phyloP scores from a whole-genome alignment of 2,329 filamentous ascomycete genomes.

The Nemania serpens region DNA sequence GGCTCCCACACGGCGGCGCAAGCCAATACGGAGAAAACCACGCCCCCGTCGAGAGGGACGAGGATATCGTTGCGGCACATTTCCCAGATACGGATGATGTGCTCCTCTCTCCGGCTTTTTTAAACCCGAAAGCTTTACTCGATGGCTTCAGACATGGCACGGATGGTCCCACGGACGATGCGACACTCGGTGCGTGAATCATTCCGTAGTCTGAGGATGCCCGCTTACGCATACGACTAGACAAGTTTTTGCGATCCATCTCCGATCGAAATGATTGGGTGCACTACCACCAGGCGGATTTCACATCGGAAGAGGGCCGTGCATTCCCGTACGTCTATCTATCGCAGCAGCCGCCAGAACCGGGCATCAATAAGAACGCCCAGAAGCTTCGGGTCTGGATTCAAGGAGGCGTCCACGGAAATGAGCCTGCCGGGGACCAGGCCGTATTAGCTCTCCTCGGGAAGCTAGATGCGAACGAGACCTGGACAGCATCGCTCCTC shows the following conservation, averaged over 20 bases:
- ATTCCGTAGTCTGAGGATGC: background rate
- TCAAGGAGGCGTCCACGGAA: slow-evolving; percentile 37
- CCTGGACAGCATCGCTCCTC: slow-evolving; percentile 33
- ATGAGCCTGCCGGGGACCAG: slow-evolving; percentile 38
- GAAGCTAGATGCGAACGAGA: slow-evolving; percentile 33
- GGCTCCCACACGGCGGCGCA: slow-evolving; percentile 18
- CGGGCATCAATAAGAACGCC: background rate
- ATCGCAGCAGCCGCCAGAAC: slow-evolving; percentile 18
- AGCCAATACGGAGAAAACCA: slow-evolving; percentile 38
- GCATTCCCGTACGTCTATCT: slow-evolving; percentile 35
- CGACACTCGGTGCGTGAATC: slow-evolving; percentile 35
- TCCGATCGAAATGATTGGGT: slow-evolving; percentile 39
- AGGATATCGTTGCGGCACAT: slow-evolving; percentile 37
- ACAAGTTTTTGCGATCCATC: slow-evolving; percentile 37
- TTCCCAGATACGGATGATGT: slow-evolving; percentile 39
- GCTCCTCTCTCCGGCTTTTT: slow-evolving; percentile 39
- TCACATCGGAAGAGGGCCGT: slow-evolving; percentile 40
- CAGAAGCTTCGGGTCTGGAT: slow-evolving; percentile 38
- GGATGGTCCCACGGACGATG: slow-evolving; percentile 40
- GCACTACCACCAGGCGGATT: slow-evolving; percentile 35
- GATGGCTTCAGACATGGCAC: slow-evolving; percentile 38
- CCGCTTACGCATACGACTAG: slow-evolving; percentile 21
- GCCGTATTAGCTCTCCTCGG: slow-evolving; percentile 36
- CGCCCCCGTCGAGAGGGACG: slow-evolving; percentile 34
- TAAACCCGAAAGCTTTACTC: slow-evolving; percentile 31